These are phyloP conservation scores for Leersia perrieri DNA, from an alignment of 176 grass and related monocot genomes.

Conservation along the genomic window DNA sequence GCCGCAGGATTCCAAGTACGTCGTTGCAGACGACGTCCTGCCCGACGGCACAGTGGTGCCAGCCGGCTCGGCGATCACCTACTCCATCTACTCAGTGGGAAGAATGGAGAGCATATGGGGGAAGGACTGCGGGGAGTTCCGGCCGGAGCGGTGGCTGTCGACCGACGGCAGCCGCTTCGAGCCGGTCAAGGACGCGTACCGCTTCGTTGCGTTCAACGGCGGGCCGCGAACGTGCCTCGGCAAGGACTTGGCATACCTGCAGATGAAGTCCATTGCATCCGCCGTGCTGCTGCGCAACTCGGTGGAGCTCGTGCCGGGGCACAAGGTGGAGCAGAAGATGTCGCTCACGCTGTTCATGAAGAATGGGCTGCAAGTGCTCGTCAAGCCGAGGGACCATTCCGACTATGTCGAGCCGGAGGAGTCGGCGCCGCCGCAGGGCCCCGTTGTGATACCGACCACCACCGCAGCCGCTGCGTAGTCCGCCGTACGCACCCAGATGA, in stretches of 20 bases:
- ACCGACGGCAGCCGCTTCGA: conserved; percentile 64
- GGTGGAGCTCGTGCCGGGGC: conserved; percentile 65
- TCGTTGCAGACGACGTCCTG: conserved; percentile 76
- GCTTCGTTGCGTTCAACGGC: conserved; percentile 91
- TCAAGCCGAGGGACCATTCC: conserved; percentile 61
- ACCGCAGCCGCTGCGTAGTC: conserved; percentile 60
- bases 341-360: conserved; percentile 99
- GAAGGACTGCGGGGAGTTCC: conserved; percentile 82
- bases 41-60: conserved; percentile 81
- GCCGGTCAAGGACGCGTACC: conserved; percentile 69
- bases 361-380: conserved; percentile 69
- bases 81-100: conserved; percentile 93
- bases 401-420: conserved; percentile 22
- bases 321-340: conserved; percentile 97
- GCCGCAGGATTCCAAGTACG: conserved; percentile 93
- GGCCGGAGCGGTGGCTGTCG: conserved; percentile 85
- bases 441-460: conserved; percentile 43
- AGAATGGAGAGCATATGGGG: conserved; percentile 95
- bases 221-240: conserved; percentile 90
- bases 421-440: not conserved
- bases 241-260: conserved; percentile 93
- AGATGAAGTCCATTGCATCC: conserved; percentile 95
- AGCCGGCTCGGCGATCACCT: conserved; percentile 81
- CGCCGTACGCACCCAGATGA: not conserved
- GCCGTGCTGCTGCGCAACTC: conserved; percentile 86